Conservation (phyloP, 225 moss, liverwort and hornwort genomes). For the Marchantia polymorpha region DNA sequence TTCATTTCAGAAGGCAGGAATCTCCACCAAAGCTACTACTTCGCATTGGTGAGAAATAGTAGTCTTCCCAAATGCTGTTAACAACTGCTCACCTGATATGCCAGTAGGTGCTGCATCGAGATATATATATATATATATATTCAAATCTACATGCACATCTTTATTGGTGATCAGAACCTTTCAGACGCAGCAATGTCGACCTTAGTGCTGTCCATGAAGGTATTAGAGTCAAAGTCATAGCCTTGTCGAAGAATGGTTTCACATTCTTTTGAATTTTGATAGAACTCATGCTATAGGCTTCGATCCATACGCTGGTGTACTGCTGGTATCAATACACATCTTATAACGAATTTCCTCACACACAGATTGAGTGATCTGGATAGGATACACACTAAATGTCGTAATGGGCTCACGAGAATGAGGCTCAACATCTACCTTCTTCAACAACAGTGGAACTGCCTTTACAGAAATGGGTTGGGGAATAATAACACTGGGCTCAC, state of each 20-base stretch:
- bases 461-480: not conserved
- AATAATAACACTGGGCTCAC: not conserved
- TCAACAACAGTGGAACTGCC: not conserved
- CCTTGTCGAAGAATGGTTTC: not conserved
- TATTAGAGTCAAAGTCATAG: not conserved
- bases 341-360: not conserved
- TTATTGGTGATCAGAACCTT: too few relatives aligned
- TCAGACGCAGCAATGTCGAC: not conserved
- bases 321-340: not conserved
- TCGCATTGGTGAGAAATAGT: too few relatives aligned
- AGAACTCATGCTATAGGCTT: constrained; percentile 8
- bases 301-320: constrained; percentile 5
- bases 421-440: not conserved
- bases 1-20: too few relatives aligned
- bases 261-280: not conserved
- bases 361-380: not conserved
- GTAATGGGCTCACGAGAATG: not conserved
- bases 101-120: too few relatives aligned
- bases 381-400: not conserved
- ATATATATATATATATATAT: not conserved
- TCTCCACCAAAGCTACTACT: too few relatives aligned
- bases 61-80: too few relatives aligned
- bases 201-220: not conserved
- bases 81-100: too few relatives aligned
- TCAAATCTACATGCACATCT: too few relatives aligned